These are phyloP conservation scores for Bryopsis sp. DNA, from an alignment of 139 green algal genomes.

Conservation along the genomic window DNA sequence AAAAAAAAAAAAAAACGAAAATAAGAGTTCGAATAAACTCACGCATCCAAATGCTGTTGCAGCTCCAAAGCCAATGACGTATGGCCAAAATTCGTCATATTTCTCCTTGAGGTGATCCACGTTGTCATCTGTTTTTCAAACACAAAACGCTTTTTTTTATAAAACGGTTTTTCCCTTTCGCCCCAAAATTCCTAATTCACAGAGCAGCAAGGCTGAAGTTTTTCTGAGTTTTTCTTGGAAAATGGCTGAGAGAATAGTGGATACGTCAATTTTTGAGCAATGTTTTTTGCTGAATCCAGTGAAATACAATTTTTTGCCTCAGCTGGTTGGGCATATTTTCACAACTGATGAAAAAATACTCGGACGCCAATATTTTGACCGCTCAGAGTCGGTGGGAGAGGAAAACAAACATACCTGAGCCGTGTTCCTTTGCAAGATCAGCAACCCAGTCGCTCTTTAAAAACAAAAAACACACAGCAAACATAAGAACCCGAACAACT, in stretches of 20 bases:
- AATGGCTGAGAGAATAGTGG: background rate
- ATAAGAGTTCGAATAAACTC: no score
- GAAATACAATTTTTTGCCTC: background rate
- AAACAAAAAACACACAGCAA: no score
- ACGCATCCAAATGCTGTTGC: background rate
- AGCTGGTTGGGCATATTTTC: no score
- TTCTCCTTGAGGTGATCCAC: constrained; percentile 7
- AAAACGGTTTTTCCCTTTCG: background rate
- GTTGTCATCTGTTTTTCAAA: background rate
- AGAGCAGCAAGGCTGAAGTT: background rate
- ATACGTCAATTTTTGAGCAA: background rate
- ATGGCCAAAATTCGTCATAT: constrained; percentile 10
- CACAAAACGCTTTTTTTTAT: background rate
- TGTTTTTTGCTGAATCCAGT: background rate
- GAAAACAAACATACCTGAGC: no score
- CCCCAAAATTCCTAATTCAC: no score
- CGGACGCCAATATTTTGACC: no score
- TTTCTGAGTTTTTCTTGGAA: background rate
- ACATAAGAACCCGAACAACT: no score
- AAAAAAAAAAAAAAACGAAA: no score
- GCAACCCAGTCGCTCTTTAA: no score
- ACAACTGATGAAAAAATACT: no score
- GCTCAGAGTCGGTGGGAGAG: no score
- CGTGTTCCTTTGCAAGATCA: no score
- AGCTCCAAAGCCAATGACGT: constrained; percentile 1